These are phyloP conservation scores for Fraxinus paxiana DNA, from an alignment of 305 asterid species.

Conservation along the genomic window DNA sequence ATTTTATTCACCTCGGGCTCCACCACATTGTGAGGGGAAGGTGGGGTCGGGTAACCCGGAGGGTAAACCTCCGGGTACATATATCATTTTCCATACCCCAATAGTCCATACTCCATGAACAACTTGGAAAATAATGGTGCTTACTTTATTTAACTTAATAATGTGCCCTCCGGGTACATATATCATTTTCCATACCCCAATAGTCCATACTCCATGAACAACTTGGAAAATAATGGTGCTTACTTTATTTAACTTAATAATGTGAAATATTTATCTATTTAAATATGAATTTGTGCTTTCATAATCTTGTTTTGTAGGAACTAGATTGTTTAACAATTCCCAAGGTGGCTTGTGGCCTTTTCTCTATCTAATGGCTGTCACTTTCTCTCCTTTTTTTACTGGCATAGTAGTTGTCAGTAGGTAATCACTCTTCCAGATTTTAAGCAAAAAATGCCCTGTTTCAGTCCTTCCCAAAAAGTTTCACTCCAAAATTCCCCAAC, in stretches of 20 bases:
- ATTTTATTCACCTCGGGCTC: too few species aligned
- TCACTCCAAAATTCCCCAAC: conserved; percentile 1
- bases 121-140: neutral
- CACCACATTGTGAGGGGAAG: too few species aligned
- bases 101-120: neutral
- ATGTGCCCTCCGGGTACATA: too few species aligned
- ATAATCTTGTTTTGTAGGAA: conserved; percentile 23
- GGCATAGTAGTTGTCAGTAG: conserved; percentile 44
- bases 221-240: neutral
- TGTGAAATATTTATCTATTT: neutral
- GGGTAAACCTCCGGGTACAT: too few species aligned
- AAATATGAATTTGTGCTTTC: neutral
- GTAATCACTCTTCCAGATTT: conserved; percentile 39
- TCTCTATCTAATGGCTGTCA: conserved; percentile 25
- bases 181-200: too few species aligned
- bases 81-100: too few species aligned
- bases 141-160: neutral
- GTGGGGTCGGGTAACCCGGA: too few species aligned
- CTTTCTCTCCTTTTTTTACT: conserved; percentile 28
- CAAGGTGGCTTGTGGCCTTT: conserved; percentile 38
- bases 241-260: neutral
- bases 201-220: neutral
- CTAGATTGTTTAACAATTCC: conserved; percentile 23
- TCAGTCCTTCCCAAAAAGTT: conserved; percentile 15
- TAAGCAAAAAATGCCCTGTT: conserved; percentile 41